A percentile compares a stretch with the other conserved stretches of the same genome.
These are phyloP conservation scores for Leucosporidium creatinivorum DNA, from an alignment of 768 basidiomycete genomes.

Conservation along the genomic window DNA sequence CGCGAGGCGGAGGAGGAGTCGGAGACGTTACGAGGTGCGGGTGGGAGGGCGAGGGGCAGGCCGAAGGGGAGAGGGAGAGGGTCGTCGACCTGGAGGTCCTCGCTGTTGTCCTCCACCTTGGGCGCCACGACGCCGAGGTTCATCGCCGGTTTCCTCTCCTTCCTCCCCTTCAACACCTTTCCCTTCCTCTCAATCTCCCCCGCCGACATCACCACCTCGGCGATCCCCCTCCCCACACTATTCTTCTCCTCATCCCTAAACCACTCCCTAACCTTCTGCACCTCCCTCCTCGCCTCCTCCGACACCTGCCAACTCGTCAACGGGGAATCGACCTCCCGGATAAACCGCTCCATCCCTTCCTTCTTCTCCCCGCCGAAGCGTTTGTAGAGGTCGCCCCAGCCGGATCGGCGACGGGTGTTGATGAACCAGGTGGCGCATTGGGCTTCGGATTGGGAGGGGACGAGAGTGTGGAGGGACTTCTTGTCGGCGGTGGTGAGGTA, in stretches of 20 bases:
- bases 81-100: no score
- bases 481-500: not conserved
- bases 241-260: not conserved
- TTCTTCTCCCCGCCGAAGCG: conserved; percentile 2
- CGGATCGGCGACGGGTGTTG: conserved; percentile 14
- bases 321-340: not conserved
- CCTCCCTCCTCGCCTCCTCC: not conserved
- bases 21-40: no score
- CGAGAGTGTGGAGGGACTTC: not conserved
- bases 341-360: not conserved
- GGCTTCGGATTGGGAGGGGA: conserved; percentile 3
- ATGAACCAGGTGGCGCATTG: conserved; percentile 17
- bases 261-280: not conserved
- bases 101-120: no score
- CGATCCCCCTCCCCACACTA: not conserved
- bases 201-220: not conserved
- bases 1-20: no score
- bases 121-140: no score
- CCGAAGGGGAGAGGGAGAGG: no score
- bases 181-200: not conserved
- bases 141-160: no score
- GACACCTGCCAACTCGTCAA: not conserved
- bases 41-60: no score
- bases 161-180: no score
- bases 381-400: conserved; percentile 15